Conservation (phyloP, 495 filamentous ascomycete genomes). For the Penicillium taxi region DNA sequence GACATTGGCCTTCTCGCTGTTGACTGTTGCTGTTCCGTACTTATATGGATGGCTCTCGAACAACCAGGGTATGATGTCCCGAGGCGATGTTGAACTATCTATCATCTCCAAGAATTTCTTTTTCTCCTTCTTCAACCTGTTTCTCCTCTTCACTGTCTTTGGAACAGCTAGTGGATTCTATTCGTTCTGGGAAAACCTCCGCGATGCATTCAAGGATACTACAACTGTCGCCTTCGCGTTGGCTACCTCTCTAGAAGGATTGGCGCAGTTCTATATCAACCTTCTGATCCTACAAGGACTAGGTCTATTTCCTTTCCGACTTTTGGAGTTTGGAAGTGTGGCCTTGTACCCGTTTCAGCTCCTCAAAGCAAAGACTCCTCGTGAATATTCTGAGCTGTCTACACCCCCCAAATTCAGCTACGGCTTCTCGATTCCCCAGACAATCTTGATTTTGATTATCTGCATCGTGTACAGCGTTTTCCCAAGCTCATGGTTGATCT, state of each 20-base stretch:
- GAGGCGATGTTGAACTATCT: conserved; percentile 89
- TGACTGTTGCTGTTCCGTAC: conserved; percentile 86
- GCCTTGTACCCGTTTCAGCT: conserved; percentile 73
- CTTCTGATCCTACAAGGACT: conserved; percentile 89
- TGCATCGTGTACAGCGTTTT: conserved; percentile 92
- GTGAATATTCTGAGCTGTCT: conserved; percentile 79
- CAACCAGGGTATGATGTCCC: conserved; percentile 88
- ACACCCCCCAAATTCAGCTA: conserved; percentile 88
- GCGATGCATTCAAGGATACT: conserved; percentile 67
- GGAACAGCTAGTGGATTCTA: conserved; percentile 69
- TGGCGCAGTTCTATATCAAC: conserved; percentile 85
- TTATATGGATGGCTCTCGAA: conserved; percentile 89
- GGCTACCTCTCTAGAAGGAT: conserved; percentile 61
- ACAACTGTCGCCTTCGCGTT: conserved; percentile 68
- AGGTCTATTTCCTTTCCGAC: conserved; percentile 84
- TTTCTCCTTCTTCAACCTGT: conserved; percentile 99
- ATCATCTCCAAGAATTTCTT: conserved; percentile 98
- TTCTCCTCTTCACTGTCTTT: conserved; percentile 87
- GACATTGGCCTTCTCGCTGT: conserved; percentile 70
- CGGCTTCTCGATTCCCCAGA: conserved; percentile 89
- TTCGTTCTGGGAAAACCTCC: conserved; percentile 60
- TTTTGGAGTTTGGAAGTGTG: conserved; percentile 84
- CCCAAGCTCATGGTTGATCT: conserved; percentile 70
- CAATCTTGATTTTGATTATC: conserved; percentile 84
- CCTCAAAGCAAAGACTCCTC: conserved; percentile 75